Evolutionary conservation across 2,329 filamentous ascomycete genomes (phyloP), one percentile per base, ranked within the genome.

Genomic region (Teratosphaeria gauchensis): DNA sequence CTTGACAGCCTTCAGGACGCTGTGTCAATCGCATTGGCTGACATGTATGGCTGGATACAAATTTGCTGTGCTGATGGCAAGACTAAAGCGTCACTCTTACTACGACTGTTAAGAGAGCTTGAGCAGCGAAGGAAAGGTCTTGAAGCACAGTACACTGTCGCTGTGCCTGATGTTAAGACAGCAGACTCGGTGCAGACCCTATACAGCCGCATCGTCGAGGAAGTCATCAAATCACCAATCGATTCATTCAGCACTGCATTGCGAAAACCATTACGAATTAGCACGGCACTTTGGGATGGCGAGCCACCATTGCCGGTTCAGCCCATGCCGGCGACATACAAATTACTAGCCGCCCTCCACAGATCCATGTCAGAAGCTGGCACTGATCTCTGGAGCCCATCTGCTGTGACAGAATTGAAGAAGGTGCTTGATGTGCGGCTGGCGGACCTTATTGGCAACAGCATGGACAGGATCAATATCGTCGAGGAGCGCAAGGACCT

Each of bases 341-440:
- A 81, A 60, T 85, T 95, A 57, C 68, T 96, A 54, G 83, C 84
- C 28, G 78, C 78, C 52, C 69, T 95, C 31, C 82, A 83, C 4
- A 75, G 76, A 53, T 77, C 80, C 4, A 95, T 96, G 90, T 81
- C 81, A 3, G 76, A 80, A 12, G 77, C 82, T 2, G 92, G 92
- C 0, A 77, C 82, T 53, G 92, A 96, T 70, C 73, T 96, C 2
- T 97, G 92, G 92, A 91, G 86, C 56, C 80, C 83, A 2, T 77
- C 79, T 1, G 88, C 89, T 0, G 82, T 92, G 1, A 66, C 66
- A 0, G 76, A 77, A 0, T 68, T 95, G 62, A 94, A 90, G 73
- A 69, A 67, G n/a, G 71, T 77, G 53, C 68, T 90, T 5, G 71
- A 76, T 5, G 72, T 73, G 51, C 74, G 80, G 54, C 69, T 92